Base-by-base conservation (phyloP, 768 basidiomycete genomes). In the Leucosporidium creatinivorum region DNA sequence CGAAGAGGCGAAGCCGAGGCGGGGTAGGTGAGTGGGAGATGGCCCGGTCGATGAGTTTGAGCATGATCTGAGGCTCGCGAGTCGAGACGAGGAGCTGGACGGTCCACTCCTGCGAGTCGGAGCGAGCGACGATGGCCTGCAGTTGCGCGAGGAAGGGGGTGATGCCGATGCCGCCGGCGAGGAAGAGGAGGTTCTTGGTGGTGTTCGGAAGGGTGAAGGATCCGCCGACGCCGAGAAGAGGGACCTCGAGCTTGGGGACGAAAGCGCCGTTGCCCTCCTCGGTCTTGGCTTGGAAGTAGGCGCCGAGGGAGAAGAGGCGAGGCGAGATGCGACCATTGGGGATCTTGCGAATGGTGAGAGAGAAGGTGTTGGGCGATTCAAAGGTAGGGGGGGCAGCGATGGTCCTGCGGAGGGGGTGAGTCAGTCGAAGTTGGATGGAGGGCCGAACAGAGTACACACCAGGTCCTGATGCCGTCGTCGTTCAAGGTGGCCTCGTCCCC, bases 401-500 rank as follows among this genome's bases (percentile, higher is more conserved):
- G 36, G 69, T 70, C 58, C 58, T 59, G 44, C 21, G 44, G 1
- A 15, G 1, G 30, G 21, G 23, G 10, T 5, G 6, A 18, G 52
- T 54, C 52, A 54, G 52, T 21, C 23, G 21, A 39, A 21, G 33
- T 8, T 13, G 56, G 31, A 39, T n/a, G 1, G 31, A 39, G 8
- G 2, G 18, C 1, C 33, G 15, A 15, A 4, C 3, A 18, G 15
- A 15, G n/a, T 7, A 58, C 57, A 4, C 7, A 58, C 60, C 68
- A 70, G 6, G 69, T 70, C 10, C 69, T 60, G 7, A 70, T 55
- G 23, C 56, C 56, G 39, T 70, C 69, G 21, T 70, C 69, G 52
- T 70, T 70, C 19, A 67, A 23, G 28, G 33, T 58, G 21, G 47
- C 26, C 44, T 67, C 55, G 66, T 60, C 31, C 48, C 65, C 31